Evolutionary conservation across 305 asterid genomes (phyloP).

Genomic region (Rubia occidens): DNA sequence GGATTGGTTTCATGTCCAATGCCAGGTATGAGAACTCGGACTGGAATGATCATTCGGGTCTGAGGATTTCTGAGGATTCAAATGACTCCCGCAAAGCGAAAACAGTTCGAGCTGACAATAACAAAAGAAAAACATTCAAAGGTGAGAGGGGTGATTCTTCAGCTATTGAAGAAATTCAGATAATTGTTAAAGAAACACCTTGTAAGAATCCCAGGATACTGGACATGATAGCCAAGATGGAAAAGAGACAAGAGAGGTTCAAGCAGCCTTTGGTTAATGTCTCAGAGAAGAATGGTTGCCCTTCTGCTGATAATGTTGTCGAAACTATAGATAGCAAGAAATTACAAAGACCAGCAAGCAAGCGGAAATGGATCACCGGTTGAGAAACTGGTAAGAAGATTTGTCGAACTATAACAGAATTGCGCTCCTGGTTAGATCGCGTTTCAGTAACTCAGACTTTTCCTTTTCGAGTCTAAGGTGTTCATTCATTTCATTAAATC

Average conservation of each 20-base stretch:
- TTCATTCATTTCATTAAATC: too few relatives aligned
- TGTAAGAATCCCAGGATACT: constrained; percentile 28
- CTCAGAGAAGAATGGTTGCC: constrained; percentile 23
- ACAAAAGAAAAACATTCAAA: constrained; percentile 15
- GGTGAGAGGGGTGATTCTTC: constrained; percentile 27
- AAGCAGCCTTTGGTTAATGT: constrained; percentile 32
- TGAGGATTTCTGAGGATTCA: constrained; percentile 18
- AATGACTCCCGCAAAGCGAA: constrained; percentile 14
- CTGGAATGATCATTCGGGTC: constrained; percentile 22
- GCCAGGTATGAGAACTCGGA: constrained; percentile 26
- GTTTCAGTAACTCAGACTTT: too few relatives aligned
- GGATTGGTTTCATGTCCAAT: constrained; percentile 26
- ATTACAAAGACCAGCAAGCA: constrained; percentile 45
- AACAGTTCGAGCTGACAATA: constrained; percentile 16
- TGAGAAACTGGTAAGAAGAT: constrained; percentile 11
- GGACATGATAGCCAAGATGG: constrained; percentile 62
- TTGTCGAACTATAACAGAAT: background rate
- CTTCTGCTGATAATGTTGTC: constrained; percentile 19
- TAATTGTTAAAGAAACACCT: constrained; percentile 22
- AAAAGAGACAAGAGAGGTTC: constrained; percentile 53
- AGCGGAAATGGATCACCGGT: constrained; percentile 53
- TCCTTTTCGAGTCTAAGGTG: too few relatives aligned
- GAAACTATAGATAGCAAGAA: constrained; percentile 23
- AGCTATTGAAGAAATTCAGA: constrained; percentile 64
- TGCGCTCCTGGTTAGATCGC: background rate